These are phyloP conservation scores for Sophora flavescens DNA, from an alignment of 306 rosid genomes.

Conservation along the genomic window DNA sequence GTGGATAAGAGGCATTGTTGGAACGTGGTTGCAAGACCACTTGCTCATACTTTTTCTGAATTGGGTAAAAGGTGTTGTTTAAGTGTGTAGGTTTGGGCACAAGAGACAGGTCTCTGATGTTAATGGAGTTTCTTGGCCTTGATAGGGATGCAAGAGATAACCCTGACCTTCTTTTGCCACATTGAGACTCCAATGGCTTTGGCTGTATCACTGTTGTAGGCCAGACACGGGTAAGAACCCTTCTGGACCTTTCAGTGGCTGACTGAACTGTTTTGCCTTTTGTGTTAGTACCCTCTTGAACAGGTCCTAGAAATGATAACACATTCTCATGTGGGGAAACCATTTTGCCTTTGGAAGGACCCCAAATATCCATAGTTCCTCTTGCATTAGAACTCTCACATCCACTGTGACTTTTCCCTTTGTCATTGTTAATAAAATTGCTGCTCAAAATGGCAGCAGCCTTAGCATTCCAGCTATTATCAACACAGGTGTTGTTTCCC, in stretches of 20 bases:
- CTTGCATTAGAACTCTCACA: background rate
- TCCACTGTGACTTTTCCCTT: background rate
- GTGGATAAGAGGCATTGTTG: no score
- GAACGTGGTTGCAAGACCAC: no score
- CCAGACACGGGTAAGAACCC: background rate
- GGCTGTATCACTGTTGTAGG: conserved; percentile 33
- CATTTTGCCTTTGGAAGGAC: background rate
- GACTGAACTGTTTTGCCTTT: background rate
- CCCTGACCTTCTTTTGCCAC: background rate
- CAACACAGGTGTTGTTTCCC: background rate
- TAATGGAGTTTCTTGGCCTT: background rate
- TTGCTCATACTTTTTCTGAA: no score
- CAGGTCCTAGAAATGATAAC: background rate
- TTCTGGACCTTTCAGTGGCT: background rate
- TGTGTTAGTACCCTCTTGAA: conserved; percentile 13
- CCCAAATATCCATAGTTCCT: background rate
- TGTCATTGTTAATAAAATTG: background rate
- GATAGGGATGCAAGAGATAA: background rate
- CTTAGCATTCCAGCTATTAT: background rate
- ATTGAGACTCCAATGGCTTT: background rate
- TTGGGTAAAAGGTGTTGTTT: no score
- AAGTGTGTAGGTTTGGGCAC: no score
- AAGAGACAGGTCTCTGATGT: no score
- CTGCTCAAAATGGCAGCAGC: conserved; percentile 38
- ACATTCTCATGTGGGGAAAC: background rate